Conservation (phyloP, 208 protist species). For the Acanthamoeba royreba region DNA sequence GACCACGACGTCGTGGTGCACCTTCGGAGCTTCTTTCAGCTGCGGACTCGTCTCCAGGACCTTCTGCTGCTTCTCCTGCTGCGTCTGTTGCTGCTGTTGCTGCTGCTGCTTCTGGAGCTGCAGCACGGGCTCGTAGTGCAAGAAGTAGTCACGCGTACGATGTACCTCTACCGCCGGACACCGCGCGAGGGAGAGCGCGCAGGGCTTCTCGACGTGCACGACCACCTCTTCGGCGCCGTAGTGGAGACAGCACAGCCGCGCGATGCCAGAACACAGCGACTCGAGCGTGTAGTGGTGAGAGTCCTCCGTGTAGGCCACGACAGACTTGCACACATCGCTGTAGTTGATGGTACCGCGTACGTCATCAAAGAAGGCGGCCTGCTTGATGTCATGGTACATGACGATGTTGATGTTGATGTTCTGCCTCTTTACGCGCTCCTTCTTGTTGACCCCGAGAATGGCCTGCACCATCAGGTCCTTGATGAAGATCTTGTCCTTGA, state of each 20-base stretch:
- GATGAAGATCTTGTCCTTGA: slow-evolving; percentile 59
- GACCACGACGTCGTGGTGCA: no score
- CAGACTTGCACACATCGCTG: slow-evolving; percentile 58
- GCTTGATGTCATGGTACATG: slow-evolving; percentile 54
- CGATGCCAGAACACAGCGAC: slow-evolving; percentile 51
- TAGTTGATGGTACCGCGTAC: slow-evolving; percentile 59
- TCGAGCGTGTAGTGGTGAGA: slow-evolving; percentile 68
- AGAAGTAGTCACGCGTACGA: slow-evolving; percentile 51
- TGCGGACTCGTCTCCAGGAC: neutral
- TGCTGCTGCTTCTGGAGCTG: neutral
- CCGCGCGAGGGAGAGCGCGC: slow-evolving; percentile 57
- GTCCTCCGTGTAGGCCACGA: slow-evolving; percentile 58
- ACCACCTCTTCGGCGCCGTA: slow-evolving; percentile 40
- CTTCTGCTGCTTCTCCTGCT: neutral
- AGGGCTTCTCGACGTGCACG: slow-evolving; percentile 57
- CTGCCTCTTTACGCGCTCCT: slow-evolving; percentile 60
- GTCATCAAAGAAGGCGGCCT: slow-evolving; percentile 50
- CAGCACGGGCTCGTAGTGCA: neutral
- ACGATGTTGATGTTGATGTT: slow-evolving; percentile 58
- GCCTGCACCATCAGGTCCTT: slow-evolving; percentile 63
- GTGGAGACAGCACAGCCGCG: slow-evolving; percentile 34
- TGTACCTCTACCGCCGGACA: slow-evolving; percentile 57
- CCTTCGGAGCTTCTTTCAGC: neutral
- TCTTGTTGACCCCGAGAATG: slow-evolving; percentile 63
- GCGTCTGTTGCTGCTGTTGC: neutral